phyloP scores from a whole-genome alignment of 225 moss, liverwort and hornwort species.

The Straminergon stramineum region DNA sequence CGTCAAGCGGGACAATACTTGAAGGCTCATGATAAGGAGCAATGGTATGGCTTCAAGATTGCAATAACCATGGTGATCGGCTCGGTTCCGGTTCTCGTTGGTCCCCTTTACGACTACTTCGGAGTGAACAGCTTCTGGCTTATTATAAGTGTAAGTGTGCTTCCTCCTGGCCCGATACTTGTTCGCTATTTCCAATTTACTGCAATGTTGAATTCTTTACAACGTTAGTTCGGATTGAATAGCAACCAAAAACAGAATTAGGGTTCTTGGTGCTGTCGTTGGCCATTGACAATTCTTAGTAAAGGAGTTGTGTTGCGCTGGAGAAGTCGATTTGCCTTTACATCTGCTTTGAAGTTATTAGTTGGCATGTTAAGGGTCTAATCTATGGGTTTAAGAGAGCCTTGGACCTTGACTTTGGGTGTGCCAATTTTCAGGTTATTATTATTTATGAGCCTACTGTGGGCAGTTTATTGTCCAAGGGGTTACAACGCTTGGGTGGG shows the following conservation, averaged over 20 bases:
- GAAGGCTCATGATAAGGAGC: slow-evolving; percentile 14
- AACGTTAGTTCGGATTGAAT: background rate
- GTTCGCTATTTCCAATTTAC: background rate
- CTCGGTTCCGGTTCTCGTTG: slow-evolving; percentile 26
- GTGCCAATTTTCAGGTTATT: slow-evolving; percentile 23
- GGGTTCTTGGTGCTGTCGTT: background rate
- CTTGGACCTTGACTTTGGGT: background rate
- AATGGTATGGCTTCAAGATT: slow-evolving; percentile 51
- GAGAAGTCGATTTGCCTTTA: background rate
- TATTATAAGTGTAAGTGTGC: slow-evolving; percentile 27
- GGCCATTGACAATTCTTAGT: background rate
- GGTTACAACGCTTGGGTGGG: slow-evolving; percentile 33
- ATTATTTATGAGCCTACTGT: slow-evolving; percentile 46
- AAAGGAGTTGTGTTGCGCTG: background rate
- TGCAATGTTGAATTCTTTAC: background rate
- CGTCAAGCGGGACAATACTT: slow-evolving; percentile 11
- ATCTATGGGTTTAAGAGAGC: background rate
- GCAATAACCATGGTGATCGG: slow-evolving; percentile 31
- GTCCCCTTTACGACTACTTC: slow-evolving; percentile 32
- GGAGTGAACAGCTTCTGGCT: slow-evolving; percentile 44
- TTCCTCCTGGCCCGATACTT: background rate
- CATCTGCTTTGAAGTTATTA: background rate
- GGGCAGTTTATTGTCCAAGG: slow-evolving; percentile 38
- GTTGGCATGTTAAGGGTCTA: background rate
- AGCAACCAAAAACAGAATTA: background rate